A percentile compares a stretch with the other conserved stretches of the same genome.
phyloP scores from a whole-genome alignment of 1,139 yeast genomes.

The Yamadazyma blattariae region DNA sequence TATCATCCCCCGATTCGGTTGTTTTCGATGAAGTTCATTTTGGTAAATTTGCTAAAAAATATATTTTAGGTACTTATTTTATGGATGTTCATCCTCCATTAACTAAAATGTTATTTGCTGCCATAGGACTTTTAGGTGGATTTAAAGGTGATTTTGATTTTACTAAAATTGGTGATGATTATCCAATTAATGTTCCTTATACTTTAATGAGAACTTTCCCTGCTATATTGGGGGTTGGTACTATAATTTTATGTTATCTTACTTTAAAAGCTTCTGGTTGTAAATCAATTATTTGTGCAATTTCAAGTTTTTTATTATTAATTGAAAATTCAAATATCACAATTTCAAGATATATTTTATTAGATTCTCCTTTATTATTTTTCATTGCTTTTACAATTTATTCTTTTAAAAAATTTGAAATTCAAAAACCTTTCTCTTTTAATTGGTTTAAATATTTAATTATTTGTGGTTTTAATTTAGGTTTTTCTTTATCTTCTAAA shows the following conservation, averaged over 20 bases:
- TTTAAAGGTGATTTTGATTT: constrained; percentile 76
- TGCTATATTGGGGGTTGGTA: constrained; percentile 76
- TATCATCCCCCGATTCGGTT: constrained; percentile 30
- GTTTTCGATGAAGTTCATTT: constrained; percentile 47
- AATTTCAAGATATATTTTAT: constrained; percentile 82
- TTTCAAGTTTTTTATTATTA: constrained; percentile 65
- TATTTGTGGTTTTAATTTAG: constrained; percentile 78
- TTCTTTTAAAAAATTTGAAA: constrained; percentile 77
- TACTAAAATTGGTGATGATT: constrained; percentile 64
- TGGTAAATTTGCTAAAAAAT: constrained; percentile 76
- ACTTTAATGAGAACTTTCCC: constrained; percentile 84
- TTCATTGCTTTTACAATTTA: constrained; percentile 87
- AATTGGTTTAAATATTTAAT: constrained; percentile 71
- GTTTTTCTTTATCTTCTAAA: constrained; percentile 84
- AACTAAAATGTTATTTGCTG: constrained; percentile 85
- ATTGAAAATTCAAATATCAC: constrained; percentile 87
- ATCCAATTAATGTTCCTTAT: constrained; percentile 64
- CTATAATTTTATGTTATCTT: constrained; percentile 71
- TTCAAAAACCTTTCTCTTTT: constrained; percentile 66
- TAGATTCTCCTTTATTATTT: constrained; percentile 88
- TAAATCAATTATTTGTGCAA: constrained; percentile 67
- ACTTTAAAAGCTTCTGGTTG: constrained; percentile 88
- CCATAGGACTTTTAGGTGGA: constrained; percentile 69
- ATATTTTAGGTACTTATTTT: constrained; percentile 69
- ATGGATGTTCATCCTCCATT: constrained; percentile 96